phyloP scores from a whole-genome alignment of 2,329 filamentous ascomycete species.

The Ascocoryne sarcoides region DNA sequence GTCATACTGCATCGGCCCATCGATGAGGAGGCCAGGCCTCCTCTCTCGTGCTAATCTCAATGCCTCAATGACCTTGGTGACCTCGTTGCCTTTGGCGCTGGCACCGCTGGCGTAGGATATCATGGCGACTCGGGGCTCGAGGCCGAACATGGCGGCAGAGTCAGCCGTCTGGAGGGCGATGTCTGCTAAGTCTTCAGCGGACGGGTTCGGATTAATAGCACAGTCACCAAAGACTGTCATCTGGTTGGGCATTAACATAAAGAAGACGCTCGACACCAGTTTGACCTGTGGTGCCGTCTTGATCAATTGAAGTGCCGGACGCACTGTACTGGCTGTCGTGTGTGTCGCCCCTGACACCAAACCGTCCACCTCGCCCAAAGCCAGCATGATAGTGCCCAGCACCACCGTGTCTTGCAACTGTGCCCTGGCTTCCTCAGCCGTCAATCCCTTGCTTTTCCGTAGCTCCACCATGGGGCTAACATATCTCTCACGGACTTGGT shows the following conservation, averaged over 20 bases:
- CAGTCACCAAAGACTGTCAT: neutral
- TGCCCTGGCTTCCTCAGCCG: neutral
- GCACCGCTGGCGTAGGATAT: neutral
- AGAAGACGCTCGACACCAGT: neutral
- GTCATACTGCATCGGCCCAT: neutral
- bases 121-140: neutral
- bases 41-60: neutral
- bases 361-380: neutral
- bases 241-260: neutral
- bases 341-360: neutral
- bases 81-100: neutral
- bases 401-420: neutral
- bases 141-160: neutral
- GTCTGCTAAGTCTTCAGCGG: neutral
- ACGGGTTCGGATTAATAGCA: neutral
- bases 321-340: neutral
- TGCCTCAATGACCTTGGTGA: neutral
- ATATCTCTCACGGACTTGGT: neutral
- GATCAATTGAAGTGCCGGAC: neutral
- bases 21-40: neutral
- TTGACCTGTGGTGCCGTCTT: neutral
- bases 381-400: neutral
- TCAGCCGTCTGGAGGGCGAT: neutral
- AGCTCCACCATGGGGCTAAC: neutral
- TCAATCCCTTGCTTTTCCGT: neutral